Percentiles rank a stretch among this genome's conserved stretches.
Evolutionary conservation across 2,329 filamentous ascomycete species (phyloP).

Genomic region (Colletotrichum tropicale): DNA sequence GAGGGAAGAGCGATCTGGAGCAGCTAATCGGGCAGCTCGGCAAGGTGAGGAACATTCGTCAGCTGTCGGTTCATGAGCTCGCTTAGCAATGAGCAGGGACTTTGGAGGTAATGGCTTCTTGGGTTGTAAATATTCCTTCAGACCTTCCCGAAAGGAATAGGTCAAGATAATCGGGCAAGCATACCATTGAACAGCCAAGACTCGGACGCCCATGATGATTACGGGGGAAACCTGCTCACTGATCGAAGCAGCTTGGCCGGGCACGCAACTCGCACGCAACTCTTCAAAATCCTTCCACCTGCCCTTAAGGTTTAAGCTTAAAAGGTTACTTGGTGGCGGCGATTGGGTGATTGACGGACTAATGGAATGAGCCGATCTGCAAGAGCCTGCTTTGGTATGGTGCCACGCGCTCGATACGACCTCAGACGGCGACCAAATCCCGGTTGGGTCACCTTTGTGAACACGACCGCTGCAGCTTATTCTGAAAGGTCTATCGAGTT

Average conservation of each 20-base stretch:
- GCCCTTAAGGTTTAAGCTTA: slow-evolving; percentile 19
- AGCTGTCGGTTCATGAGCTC: background rate
- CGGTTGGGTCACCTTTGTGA: background rate
- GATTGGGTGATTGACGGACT: background rate
- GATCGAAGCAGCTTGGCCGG: background rate
- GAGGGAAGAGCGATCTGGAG: background rate
- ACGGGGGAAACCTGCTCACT: background rate
- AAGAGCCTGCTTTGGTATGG: background rate
- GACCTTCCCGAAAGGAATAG: slow-evolving; percentile 2
- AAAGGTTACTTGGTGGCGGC: background rate
- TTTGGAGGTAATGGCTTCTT: background rate
- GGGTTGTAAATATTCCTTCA: background rate
- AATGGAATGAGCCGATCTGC: slow-evolving; percentile 3
- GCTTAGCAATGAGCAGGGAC: background rate
- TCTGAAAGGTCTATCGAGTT: background rate
- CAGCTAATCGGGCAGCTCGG: background rate
- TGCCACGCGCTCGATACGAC: background rate
- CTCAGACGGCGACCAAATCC: background rate
- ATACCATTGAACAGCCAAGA: background rate
- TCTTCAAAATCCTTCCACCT: slow-evolving; percentile 12
- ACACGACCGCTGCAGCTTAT: background rate
- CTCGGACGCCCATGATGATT: accelerated
- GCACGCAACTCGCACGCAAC: slow-evolving; percentile 6
- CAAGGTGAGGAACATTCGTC: background rate
- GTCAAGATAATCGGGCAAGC: background rate